Percentiles rank a stretch among this genome's conserved stretches.
Evolutionary conservation across 148 eudicot genomes (phyloP).

Genomic region (Pouteria glomerata): DNA sequence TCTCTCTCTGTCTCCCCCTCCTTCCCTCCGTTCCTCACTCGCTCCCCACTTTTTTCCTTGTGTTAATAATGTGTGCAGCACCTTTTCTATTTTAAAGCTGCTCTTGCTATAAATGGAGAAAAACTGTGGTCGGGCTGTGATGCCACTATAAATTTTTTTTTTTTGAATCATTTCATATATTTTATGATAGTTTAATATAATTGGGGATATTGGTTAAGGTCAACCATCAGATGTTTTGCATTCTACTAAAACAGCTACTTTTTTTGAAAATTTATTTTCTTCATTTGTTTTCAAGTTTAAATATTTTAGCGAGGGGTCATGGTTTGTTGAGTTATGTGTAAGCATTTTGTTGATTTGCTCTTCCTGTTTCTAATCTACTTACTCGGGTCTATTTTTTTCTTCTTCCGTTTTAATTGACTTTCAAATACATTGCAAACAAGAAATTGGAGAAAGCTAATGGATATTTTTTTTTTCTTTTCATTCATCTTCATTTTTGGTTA

Average conservation of each 20-base stretch:
- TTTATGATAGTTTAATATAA: neutral
- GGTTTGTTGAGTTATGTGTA: neutral
- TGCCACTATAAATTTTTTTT: too few relatives aligned
- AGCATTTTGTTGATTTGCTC: neutral
- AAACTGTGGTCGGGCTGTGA: neutral
- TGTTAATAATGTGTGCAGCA: too few relatives aligned
- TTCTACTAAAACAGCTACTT: neutral
- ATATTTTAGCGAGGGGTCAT: neutral
- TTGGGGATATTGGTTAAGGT: neutral
- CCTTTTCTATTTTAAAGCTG: neutral
- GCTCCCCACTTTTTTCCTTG: too few relatives aligned
- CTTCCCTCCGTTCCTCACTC: too few relatives aligned
- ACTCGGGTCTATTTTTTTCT: neutral
- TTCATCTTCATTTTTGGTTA: neutral
- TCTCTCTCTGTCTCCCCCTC: neutral
- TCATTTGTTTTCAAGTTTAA: neutral
- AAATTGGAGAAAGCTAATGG: slow-evolving; percentile 7
- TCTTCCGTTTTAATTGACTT: neutral
- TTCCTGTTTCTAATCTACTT: neutral
- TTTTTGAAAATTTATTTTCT: neutral
- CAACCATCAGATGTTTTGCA: neutral
- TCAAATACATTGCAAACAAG: neutral
- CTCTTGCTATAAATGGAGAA: too few relatives aligned
- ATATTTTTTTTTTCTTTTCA: neutral
- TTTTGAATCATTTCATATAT: neutral